Base-by-base conservation (phyloP, 2,329 filamentous ascomycete species). In the Xylaria sp. region DNA sequence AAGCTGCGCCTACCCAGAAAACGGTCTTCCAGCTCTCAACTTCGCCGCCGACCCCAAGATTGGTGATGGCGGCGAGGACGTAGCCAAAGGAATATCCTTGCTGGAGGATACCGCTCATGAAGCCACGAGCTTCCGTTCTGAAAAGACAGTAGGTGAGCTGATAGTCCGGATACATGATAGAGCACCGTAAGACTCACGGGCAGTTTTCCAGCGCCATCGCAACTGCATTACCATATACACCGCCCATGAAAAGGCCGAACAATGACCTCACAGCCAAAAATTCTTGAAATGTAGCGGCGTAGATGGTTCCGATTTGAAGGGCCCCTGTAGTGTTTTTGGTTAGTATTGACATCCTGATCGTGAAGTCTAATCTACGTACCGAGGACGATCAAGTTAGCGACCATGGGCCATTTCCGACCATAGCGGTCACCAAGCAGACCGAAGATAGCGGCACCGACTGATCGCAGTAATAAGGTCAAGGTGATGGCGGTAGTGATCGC, bases 381-480 rank as follows among this genome's bases (percentile, higher is more conserved):
- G 3, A 93, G 84, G 28, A 93, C 81, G 67, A 94, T 83, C 89
- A 94, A 92, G 83, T 95, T 95, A 75, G 89, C 74, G 9, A 94
- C 90, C 90, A 94, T 93, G 54, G 92, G 92, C 90, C 91, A 93
- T 81, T 94, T 95, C 64, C 93, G 88, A 7, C 93, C 93, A 78
- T 89, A 96, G 72, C 89, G 89, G 80, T 97, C 93, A 72, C 92
- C 91, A 0, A 91, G 89, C 25, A 95, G 82, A 67, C 93, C 93
- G 72, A 97, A 96, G 76, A 88, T 76, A 23, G 91, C 90, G 3
- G 93, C 92, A 9, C 93, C 93, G 33, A 94, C 82, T 12, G 91
- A 93, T 41, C 92, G 87, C 54, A 94, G 85, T 36, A 95, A 86
- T 15, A 95, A 83, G 0, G 92, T 94, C 41, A 95, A 82, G 28